Evolutionary conservation across 2,329 filamentous ascomycete species (phyloP).

Genomic region (Penicillium sclerotiorum): DNA sequence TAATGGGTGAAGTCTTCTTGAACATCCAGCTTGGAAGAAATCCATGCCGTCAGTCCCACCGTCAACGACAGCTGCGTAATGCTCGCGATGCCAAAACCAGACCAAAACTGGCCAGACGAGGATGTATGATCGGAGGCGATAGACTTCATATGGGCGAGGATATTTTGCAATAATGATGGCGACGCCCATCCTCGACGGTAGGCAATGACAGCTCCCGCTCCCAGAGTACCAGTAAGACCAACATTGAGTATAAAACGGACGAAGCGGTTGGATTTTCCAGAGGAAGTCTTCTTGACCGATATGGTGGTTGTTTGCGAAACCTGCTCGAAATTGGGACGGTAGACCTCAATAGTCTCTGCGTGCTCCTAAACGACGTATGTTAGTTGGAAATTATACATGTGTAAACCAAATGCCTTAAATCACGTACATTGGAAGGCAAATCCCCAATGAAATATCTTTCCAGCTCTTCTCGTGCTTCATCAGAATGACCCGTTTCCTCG

Average conservation of each 20-base stretch:
- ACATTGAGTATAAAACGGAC: not conserved
- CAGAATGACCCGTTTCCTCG: constrained; percentile 51
- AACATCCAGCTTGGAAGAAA: constrained; percentile 24
- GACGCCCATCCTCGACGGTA: not conserved
- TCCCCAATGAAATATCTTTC: not conserved
- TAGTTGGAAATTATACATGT: constrained; percentile 20
- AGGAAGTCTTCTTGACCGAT: constrained; percentile 10
- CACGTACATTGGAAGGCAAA: constrained; percentile 33
- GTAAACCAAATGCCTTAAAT: no score
- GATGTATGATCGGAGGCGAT: not conserved
- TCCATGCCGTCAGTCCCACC: constrained; percentile 18
- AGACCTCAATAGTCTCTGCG: constrained; percentile 22
- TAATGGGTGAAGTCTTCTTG: constrained; percentile 29
- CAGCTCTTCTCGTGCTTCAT: constrained; percentile 46
- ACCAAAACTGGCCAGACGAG: constrained; percentile 18
- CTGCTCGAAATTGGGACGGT: constrained; percentile 24
- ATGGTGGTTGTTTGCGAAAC: constrained; percentile 23
- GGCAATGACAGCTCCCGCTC: not conserved
- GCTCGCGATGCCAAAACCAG: constrained; percentile 23
- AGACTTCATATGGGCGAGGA: no score
- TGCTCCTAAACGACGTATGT: constrained; percentile 17
- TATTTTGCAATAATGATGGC: no score
- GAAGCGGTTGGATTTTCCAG: not conserved
- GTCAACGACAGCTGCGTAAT: constrained; percentile 23
- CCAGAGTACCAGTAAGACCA: not conserved